phyloP scores from a whole-genome alignment of 140 eudicot genomes.

The Cichorium intybus region DNA sequence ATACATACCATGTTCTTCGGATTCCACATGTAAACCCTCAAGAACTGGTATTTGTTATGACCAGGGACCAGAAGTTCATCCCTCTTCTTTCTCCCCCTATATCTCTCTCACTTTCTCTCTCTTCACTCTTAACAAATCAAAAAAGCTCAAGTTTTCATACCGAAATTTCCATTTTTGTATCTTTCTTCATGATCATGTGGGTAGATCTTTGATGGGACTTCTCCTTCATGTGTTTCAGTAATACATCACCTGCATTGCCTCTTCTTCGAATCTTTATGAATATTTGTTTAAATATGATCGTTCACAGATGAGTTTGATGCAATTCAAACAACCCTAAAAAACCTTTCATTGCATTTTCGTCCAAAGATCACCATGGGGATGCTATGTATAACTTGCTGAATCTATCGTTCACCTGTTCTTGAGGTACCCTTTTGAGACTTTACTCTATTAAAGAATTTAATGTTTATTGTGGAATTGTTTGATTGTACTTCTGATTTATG shows the following conservation, averaged over 20 bases:
- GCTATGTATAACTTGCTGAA: background rate
- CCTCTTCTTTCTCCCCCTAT: slow-evolving; percentile 29
- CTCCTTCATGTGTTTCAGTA: slow-evolving; percentile 13
- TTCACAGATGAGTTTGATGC: slow-evolving; percentile 10
- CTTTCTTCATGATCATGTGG: slow-evolving; percentile 5
- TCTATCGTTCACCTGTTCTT: background rate
- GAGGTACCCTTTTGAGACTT: slow-evolving; percentile 19
- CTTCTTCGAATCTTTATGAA: slow-evolving; percentile 13
- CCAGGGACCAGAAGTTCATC: slow-evolving; percentile 4
- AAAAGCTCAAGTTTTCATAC: slow-evolving; percentile 5
- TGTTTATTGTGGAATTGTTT: background rate
- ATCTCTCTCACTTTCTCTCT: slow-evolving; percentile 5
- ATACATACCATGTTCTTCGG: slow-evolving; percentile 18
- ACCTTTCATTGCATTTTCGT: background rate
- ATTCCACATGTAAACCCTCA: slow-evolving; percentile 15
- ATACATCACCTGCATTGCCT: background rate
- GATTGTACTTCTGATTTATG: slow-evolving; percentile 1
- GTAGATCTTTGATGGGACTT: background rate
- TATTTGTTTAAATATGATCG: slow-evolving; percentile 6
- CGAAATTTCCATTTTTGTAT: slow-evolving; percentile 2
- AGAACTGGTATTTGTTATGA: slow-evolving; percentile 31
- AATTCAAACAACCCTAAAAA: background rate
- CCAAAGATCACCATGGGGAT: background rate
- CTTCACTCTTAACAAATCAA: slow-evolving; percentile 25
- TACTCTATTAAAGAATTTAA: background rate